Evolutionary conservation across 2,329 filamentous ascomycete genomes (phyloP), one percentile per base, ranked within the genome.

Genomic region (Truncatella angustata): DNA sequence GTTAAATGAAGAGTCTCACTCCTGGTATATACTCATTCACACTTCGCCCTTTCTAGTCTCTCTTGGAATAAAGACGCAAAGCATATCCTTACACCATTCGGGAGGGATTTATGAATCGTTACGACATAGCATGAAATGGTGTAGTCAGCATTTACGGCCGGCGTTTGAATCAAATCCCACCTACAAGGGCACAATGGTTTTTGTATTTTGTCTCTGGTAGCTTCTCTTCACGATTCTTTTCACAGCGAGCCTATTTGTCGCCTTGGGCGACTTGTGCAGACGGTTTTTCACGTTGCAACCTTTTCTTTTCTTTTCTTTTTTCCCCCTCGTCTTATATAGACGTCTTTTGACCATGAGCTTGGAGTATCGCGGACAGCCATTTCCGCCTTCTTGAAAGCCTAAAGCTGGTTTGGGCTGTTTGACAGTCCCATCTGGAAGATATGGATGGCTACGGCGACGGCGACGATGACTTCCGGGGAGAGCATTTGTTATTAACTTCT

Each of bases 101-200:
- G 44, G 44, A 47, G 26, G 44, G 44, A 35, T 34, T 36, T 34
- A 36, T 34, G 44, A 36, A 47, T 28, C 32, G 28, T 57, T 42
- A 58, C 56, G 58, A 60, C 59, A 60, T 62, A 58, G 61, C 60
- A 61, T 63, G 57, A 62, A 51, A 58, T 56, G 56, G 56, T 60
- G 60, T 59, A 58, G 60, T 60, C 50, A 65, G 63, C 63, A 66
- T 65, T 58, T 64, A 58, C 56, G 60, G 56, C 58, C 57, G 64
- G 63, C 63, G 63, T 67, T 65, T 56, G 55, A 61, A 62, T 62
- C 54, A 59, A 54, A 52, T 58, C 24, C 43, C 50, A 49, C 56
- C 50, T 52, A 42, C 54, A 50, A 53, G 46, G 35, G 30, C 37
- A 35, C 21, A 28, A 48, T 51, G 39, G 51, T 53, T 58, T 54